Percentiles rank a stretch among this genome's conserved stretches.
These are phyloP conservation scores for Diplodia intermedia DNA, from an alignment of 2,329 filamentous ascomycete species.

Conservation along the genomic window DNA sequence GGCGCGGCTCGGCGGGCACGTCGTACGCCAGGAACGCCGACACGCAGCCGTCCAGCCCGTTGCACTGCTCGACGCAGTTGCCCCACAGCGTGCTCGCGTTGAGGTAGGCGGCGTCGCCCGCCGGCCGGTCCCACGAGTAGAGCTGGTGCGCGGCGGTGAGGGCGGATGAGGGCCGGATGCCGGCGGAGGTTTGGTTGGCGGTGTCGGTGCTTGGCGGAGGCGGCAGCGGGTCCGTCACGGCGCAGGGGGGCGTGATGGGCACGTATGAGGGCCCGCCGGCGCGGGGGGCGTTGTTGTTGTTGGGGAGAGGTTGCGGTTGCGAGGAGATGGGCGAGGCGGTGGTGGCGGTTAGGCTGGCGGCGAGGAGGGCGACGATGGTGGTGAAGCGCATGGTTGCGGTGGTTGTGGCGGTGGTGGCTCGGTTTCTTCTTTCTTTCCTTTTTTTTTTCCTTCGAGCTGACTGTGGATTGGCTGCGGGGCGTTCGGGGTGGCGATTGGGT, in stretches of 20 bases:
- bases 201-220: not conserved
- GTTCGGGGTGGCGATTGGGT: not conserved
- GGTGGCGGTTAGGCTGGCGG: conserved; percentile 1
- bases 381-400: conserved; percentile 9
- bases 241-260: conserved; percentile 22
- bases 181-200: not conserved
- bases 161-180: conserved; percentile 41
- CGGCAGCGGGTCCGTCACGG: not conserved
- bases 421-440: conserved; percentile 2
- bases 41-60: conserved; percentile 21
- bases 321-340: not conserved
- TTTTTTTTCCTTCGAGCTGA: not conserved
- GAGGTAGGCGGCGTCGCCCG: conserved; percentile 19
- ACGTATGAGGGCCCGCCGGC: conserved; percentile 28
- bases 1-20: conserved; percentile 19
- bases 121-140: conserved; percentile 29
- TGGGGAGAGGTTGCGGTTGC: not conserved
- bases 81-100: conserved; percentile 25
- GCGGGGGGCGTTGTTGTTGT: conserved; percentile 9
- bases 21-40: conserved; percentile 29
- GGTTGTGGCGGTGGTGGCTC: not conserved
- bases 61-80: conserved; percentile 30
- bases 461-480: not conserved
- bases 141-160: conserved; percentile 11
- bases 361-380: not conserved